phyloP scores from a whole-genome alignment of 441 rosid genomes.

The Bruguiera hainesii region DNA sequence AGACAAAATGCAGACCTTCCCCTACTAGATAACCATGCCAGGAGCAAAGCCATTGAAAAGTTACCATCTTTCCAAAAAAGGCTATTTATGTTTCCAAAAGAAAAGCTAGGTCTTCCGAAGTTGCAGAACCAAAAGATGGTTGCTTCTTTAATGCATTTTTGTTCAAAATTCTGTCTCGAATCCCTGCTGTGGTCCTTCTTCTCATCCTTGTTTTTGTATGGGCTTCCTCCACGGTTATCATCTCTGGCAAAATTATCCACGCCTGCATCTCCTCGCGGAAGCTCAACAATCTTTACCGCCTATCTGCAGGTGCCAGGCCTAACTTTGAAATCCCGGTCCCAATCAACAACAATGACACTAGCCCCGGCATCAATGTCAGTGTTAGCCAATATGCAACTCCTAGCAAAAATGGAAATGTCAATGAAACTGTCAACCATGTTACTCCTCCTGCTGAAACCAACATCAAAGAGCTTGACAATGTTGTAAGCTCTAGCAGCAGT shows the following conservation, averaged over 20 bases:
- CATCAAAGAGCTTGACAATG: not conserved
- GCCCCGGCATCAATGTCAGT: not conserved
- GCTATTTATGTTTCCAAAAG: conserved; percentile 48
- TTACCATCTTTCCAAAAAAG: conserved; percentile 32
- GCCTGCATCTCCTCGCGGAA: conserved; percentile 74
- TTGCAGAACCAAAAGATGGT: conserved; percentile 24
- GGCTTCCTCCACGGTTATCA: conserved; percentile 71
- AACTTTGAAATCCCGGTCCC: conserved; percentile 43
- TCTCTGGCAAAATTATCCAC: conserved; percentile 63
- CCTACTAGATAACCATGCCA: conserved; percentile 32
- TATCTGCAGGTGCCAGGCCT: conserved; percentile 76
- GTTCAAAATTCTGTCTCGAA: conserved; percentile 35
- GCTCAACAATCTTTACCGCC: conserved; percentile 71
- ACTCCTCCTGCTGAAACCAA: too few species aligned
- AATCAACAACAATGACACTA: conserved; percentile 8
- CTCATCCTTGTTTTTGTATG: conserved; percentile 52
- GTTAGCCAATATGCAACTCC: not conserved
- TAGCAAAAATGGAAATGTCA: not conserved
- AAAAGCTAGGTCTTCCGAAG: conserved; percentile 40
- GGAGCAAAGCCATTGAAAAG: conserved; percentile 9
- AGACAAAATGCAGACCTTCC: not conserved
- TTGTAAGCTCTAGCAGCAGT: not conserved
- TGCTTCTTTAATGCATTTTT: conserved; percentile 27
- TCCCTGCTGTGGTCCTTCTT: conserved; percentile 45
- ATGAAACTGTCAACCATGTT: not conserved